Percentiles rank a stretch among this genome's conserved stretches.
phyloP scores from a whole-genome alignment of 345 rosid species.

The Citrus hindsii region DNA sequence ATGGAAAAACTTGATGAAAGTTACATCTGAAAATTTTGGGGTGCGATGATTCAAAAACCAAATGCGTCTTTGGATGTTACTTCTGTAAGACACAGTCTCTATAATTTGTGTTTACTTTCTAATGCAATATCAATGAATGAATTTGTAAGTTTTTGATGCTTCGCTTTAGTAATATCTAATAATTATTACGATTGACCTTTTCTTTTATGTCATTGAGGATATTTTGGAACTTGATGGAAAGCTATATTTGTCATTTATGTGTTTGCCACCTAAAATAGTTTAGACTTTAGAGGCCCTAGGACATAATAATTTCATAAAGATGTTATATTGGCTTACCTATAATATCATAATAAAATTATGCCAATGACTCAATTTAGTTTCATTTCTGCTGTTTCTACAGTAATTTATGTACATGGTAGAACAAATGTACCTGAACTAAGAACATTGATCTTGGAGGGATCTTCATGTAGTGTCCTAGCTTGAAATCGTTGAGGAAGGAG shows the following conservation, averaged over 20 bases:
- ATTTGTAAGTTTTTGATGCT: background rate
- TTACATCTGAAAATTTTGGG: background rate
- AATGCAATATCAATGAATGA: background rate
- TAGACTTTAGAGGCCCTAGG: background rate
- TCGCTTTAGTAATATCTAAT: background rate
- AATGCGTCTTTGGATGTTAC: background rate
- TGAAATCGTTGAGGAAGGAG: constrained; percentile 88
- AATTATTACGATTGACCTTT: background rate
- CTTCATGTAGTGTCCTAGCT: constrained; percentile 96
- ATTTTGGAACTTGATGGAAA: background rate
- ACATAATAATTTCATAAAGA: background rate
- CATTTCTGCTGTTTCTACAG: background rate
- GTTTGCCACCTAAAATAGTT: background rate
- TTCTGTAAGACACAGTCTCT: background rate
- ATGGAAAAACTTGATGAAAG: background rate
- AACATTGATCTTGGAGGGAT: constrained; percentile 97
- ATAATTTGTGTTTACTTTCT: background rate
- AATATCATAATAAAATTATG: background rate
- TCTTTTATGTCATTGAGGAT: background rate
- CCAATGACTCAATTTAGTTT: background rate
- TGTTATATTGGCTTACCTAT: background rate
- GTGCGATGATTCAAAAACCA: background rate
- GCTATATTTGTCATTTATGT: background rate
- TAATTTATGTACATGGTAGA: background rate
- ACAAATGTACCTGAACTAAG: constrained; percentile 70